Conservation (phyloP, 768 basidiomycete genomes). For the Tricholoma matsutake region DNA sequence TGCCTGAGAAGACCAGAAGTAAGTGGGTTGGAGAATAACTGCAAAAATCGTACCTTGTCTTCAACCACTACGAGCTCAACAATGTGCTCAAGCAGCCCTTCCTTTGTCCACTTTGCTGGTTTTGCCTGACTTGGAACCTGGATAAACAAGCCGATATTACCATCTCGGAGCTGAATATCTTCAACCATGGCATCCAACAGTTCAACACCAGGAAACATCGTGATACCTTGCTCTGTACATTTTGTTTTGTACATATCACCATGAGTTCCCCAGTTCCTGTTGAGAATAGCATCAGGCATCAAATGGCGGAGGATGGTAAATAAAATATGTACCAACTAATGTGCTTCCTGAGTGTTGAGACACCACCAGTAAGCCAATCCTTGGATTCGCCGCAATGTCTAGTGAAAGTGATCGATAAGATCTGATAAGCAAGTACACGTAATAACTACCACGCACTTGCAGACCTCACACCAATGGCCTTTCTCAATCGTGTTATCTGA, state of each 20-base stretch:
- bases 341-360: no score
- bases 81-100: conserved; percentile 4
- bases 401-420: not conserved
- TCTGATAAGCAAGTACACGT: not conserved
- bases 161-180: not conserved
- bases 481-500: not conserved
- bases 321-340: no score
- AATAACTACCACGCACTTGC: not conserved
- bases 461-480: not conserved
- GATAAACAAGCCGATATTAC: not conserved
- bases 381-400: no score
- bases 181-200: not conserved
- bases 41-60: conserved; percentile 1
- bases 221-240: conserved; percentile 1
- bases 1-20: no score
- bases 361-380: no score
- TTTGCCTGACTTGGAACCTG: no score
- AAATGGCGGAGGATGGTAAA: no score
- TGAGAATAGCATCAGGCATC: no score
- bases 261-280: conserved; percentile 3
- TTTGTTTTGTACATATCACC: not conserved
- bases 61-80: conserved; percentile 3
- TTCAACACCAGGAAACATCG: not conserved
- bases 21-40: not conserved
- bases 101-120: conserved; percentile 3